Evolutionary conservation across 1,284 basidiomycete species (phyloP).

Genomic region (Ustilago hordei): DNA sequence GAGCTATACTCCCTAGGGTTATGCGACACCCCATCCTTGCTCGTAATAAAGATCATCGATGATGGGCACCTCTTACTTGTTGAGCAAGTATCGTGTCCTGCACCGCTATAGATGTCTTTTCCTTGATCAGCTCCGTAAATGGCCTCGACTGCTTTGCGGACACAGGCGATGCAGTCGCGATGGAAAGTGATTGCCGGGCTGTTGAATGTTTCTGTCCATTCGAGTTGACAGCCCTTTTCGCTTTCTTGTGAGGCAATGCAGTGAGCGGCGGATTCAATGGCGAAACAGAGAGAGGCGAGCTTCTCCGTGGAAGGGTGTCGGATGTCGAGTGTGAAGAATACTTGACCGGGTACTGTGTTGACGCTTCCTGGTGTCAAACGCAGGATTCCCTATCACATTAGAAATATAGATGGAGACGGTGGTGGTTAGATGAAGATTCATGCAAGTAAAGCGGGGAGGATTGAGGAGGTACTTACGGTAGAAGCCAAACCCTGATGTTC

Average conservation of each 20-base stretch:
- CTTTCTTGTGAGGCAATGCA: constrained; percentile 28
- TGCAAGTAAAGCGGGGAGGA: neutral
- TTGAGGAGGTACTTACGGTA: constrained; percentile 23
- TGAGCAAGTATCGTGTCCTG: constrained; percentile 51
- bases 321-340: constrained; percentile 45
- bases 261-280: constrained; percentile 24
- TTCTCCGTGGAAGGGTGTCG: constrained; percentile 34
- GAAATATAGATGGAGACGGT: no score
- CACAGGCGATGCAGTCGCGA: constrained; percentile 34
- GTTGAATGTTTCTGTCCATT: constrained; percentile 43
- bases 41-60: constrained; percentile 47
- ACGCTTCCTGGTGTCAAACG: constrained; percentile 44
- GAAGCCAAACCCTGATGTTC: constrained; percentile 32
- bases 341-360: constrained; percentile 46
- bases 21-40: constrained; percentile 51
- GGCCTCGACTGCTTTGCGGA: constrained; percentile 34
- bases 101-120: constrained; percentile 45
- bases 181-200: constrained; percentile 48
- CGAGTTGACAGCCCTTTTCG: constrained; percentile 37
- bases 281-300: constrained; percentile 28
- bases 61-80: constrained; percentile 47
- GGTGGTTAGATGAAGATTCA: no score
- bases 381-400: constrained; percentile 25
- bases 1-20: constrained; percentile 42
- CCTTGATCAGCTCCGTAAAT: constrained; percentile 32